phyloP scores from a whole-genome alignment of 148 eudicot genomes.

The Chenopodium formosanum region DNA sequence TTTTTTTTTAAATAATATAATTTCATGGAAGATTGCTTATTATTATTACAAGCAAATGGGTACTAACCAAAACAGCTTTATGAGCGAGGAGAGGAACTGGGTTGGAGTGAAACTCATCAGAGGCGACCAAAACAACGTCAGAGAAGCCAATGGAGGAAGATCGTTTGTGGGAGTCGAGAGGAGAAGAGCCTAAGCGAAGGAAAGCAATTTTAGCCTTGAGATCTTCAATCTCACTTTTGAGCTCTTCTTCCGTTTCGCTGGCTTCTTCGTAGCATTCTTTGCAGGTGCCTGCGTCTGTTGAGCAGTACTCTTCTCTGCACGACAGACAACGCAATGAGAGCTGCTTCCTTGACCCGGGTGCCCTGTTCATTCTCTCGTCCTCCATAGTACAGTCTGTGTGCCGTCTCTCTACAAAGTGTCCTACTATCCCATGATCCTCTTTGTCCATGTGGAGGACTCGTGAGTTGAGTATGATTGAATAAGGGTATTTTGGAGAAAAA shows the following conservation, averaged over 20 bases:
- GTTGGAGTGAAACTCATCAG: conserved; percentile 34
- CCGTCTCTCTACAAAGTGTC: too few relatives aligned
- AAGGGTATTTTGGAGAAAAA: too few relatives aligned
- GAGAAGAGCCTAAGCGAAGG: conserved; percentile 37
- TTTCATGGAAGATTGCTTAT: too few relatives aligned
- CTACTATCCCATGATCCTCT: too few relatives aligned
- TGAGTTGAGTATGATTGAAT: too few relatives aligned
- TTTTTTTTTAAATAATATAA: too few relatives aligned
- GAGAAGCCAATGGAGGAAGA: conserved; percentile 38
- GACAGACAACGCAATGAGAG: conserved; percentile 42
- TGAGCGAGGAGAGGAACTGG: conserved; percentile 62
- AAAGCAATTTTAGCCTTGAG: conserved; percentile 70
- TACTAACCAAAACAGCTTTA: conserved; percentile 64
- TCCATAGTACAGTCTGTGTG: too few relatives aligned
- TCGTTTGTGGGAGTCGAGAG: conserved; percentile 17
- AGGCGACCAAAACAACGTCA: conserved; percentile 70
- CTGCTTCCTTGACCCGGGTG: too few relatives aligned
- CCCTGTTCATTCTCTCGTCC: neutral
- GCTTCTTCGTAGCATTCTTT: conserved; percentile 91
- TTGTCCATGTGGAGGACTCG: too few relatives aligned
- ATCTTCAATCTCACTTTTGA: conserved; percentile 70
- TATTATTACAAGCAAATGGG: neutral
- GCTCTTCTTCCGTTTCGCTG: conserved; percentile 80
- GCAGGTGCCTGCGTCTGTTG: conserved; percentile 69
- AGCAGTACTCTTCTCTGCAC: conserved; percentile 59